Evolutionary conservation across 768 basidiomycete species (phyloP).

Genomic region (Pholiota molesta): DNA sequence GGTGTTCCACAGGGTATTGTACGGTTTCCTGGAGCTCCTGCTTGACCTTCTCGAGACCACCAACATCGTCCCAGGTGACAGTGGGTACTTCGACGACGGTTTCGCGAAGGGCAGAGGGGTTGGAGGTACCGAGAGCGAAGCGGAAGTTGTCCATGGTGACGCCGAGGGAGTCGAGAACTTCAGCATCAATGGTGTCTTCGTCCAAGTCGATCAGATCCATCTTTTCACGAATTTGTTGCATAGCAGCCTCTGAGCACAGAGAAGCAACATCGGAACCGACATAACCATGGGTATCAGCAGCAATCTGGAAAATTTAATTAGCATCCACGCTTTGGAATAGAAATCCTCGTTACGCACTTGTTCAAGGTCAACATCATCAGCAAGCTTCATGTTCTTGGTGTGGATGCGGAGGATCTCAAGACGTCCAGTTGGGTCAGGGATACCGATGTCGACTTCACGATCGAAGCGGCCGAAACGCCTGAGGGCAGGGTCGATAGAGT

Average conservation of each 20-base stretch:
- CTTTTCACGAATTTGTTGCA: constrained; percentile 99
- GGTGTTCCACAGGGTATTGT: constrained; percentile 99
- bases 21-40: constrained; percentile 98
- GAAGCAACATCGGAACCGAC: constrained; percentile 98
- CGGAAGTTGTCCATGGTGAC: constrained; percentile 99
- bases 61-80: constrained; percentile 98
- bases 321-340: not conserved
- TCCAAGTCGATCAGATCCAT: constrained; percentile 97
- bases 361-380: constrained; percentile 96
- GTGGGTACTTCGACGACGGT: constrained; percentile 99
- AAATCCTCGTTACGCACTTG: constrained; percentile 51
- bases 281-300: constrained; percentile 98
- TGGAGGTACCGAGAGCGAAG: constrained; percentile 95
- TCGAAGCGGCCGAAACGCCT: constrained; percentile 99
- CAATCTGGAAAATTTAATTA: constrained; percentile 61
- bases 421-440: constrained; percentile 98
- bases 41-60: constrained; percentile 99
- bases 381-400: constrained; percentile 99
- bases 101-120: constrained; percentile 98
- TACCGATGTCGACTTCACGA: constrained; percentile 98
- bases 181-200: constrained; percentile 98
- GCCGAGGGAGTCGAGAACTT: constrained; percentile 97
- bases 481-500: constrained; percentile 98
- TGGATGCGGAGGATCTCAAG: constrained; percentile 98
- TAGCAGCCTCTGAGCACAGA: constrained; percentile 97